phyloP scores from a whole-genome alignment of 805 yeast species.

The Barnettozyma sucrosica region DNA sequence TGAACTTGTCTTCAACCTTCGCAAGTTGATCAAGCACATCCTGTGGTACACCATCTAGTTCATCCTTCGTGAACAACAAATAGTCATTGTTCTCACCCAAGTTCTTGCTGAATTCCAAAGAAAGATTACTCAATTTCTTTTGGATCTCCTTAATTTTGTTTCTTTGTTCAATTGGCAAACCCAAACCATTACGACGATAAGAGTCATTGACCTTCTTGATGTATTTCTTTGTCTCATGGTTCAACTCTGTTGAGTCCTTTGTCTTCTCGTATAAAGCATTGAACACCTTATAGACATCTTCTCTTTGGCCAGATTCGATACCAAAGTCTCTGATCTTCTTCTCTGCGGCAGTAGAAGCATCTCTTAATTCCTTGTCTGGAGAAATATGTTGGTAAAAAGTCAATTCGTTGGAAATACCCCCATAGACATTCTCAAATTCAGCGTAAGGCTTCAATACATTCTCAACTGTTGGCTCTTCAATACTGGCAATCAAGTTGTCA shows the following conservation, averaged over 20 bases:
- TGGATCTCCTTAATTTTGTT: conserved; percentile 52
- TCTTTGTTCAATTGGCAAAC: conserved; percentile 48
- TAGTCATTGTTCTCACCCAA: conserved; percentile 66
- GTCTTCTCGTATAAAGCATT: conserved; percentile 42
- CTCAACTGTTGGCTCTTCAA: conserved; percentile 44
- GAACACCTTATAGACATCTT: conserved; percentile 57
- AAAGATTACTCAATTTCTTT: conserved; percentile 51
- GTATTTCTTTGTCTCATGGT: conserved; percentile 51
- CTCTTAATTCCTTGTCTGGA: conserved; percentile 55
- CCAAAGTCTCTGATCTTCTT: conserved; percentile 47
- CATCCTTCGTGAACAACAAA: conserved; percentile 53
- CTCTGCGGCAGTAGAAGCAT: conserved; percentile 62
- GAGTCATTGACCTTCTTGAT: conserved; percentile 51
- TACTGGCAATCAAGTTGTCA: conserved; percentile 48
- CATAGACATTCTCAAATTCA: conserved; percentile 42
- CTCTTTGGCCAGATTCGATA: conserved; percentile 62
- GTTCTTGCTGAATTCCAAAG: conserved; percentile 56
- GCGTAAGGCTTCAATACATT: conserved; percentile 50
- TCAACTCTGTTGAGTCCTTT: conserved; percentile 29
- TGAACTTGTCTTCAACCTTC: conserved; percentile 34
- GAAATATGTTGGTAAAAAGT: conserved; percentile 74
- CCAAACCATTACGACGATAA: conserved; percentile 66
- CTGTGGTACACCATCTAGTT: conserved; percentile 70
- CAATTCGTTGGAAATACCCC: conserved; percentile 43
- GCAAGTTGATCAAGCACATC: conserved; percentile 56